A percentile compares a stretch with the other conserved stretches of the same genome.
Evolutionary conservation across 2,329 filamentous ascomycete genomes (phyloP).

Genomic region (Penicillium oxalicum): DNA sequence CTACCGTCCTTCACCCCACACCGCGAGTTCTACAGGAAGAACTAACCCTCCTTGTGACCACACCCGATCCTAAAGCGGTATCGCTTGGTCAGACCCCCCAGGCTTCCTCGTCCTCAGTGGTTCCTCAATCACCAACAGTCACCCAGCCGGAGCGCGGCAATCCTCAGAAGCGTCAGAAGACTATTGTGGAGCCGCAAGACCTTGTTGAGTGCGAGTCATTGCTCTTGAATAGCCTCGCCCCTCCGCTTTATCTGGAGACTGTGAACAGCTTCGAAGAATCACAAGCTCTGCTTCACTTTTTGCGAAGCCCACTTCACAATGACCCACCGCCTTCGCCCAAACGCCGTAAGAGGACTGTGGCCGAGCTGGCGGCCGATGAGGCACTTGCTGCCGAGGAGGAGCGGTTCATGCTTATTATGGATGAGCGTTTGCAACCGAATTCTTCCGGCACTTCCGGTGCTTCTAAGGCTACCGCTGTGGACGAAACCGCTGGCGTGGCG

Average conservation of each 20-base stretch:
- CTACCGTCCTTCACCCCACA: slow-evolving; percentile 80
- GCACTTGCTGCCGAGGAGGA: slow-evolving; percentile 84
- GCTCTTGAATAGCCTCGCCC: slow-evolving; percentile 65
- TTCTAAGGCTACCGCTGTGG: slow-evolving; percentile 59
- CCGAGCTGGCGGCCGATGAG: slow-evolving; percentile 92
- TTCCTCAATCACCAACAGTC: slow-evolving; percentile 63
- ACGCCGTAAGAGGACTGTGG: slow-evolving; percentile 84
- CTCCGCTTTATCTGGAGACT: slow-evolving; percentile 71
- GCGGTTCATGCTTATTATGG: slow-evolving; percentile 85
- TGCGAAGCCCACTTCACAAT: slow-evolving; percentile 72
- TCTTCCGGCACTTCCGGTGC: slow-evolving; percentile 53
- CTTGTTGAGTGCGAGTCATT: slow-evolving; percentile 70
- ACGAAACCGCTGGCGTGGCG: slow-evolving; percentile 64
- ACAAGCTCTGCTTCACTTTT: slow-evolving; percentile 62
- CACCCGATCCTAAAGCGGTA: slow-evolving; percentile 53
- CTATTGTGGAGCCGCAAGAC: slow-evolving; percentile 69
- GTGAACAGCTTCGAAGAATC: slow-evolving; percentile 63
- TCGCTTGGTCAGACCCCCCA: slow-evolving; percentile 38
- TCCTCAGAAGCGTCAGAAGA: slow-evolving; percentile 64
- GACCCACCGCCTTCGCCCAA: slow-evolving; percentile 76
- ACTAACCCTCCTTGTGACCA: slow-evolving; percentile 67
- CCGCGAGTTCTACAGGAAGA: slow-evolving; percentile 68
- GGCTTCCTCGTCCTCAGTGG: slow-evolving; percentile 32
- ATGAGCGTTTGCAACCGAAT: slow-evolving; percentile 68
- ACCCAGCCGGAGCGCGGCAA: slow-evolving; percentile 49